A percentile compares a stretch with the other conserved stretches of the same genome.
Evolutionary conservation across 2,329 filamentous ascomycete species (phyloP).

Genomic region (Neonectria ditissima): DNA sequence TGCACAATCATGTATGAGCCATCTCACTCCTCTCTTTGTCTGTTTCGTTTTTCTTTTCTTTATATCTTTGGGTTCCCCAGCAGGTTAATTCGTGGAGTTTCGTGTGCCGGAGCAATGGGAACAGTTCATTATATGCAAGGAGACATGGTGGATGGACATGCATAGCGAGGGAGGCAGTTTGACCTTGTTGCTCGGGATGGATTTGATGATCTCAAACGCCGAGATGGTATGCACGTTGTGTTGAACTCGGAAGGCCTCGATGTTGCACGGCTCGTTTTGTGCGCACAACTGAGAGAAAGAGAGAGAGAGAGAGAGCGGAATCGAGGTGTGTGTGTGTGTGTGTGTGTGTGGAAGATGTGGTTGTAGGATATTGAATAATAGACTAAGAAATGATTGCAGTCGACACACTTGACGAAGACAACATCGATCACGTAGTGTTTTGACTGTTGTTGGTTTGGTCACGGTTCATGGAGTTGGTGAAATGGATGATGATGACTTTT

Average conservation of each 20-base stretch:
- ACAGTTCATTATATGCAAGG: conserved; percentile 28
- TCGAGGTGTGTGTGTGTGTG: not conserved
- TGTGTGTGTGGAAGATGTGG: conserved; percentile 13
- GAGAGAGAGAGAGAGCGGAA: not conserved
- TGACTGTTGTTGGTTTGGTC: not conserved
- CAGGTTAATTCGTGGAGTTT: conserved; percentile 28
- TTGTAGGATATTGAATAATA: conserved; percentile 33
- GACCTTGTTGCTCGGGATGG: conserved; percentile 24
- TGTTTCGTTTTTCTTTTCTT: conserved; percentile 32
- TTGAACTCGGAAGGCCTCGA: conserved; percentile 6
- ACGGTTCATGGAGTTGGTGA: not conserved
- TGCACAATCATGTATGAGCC: conserved; percentile 30
- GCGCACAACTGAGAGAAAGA: conserved; percentile 7
- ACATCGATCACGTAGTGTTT: not conserved
- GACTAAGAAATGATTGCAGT: conserved; percentile 16
- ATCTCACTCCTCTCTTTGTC: conserved; percentile 25
- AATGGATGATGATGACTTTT: too few relatives aligned
- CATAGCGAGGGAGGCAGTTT: conserved; percentile 31
- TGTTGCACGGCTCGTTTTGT: conserved; percentile 13
- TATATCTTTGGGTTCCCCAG: conserved; percentile 30
- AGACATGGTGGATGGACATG: conserved; percentile 28
- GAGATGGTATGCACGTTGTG: conserved; percentile 14
- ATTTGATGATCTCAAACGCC: conserved; percentile 16
- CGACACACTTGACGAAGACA: not conserved
- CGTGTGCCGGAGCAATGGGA: conserved; percentile 37